These are phyloP conservation scores for Scedosporium minutisporum DNA, from an alignment of 2,329 filamentous ascomycete species.

Conservation along the genomic window DNA sequence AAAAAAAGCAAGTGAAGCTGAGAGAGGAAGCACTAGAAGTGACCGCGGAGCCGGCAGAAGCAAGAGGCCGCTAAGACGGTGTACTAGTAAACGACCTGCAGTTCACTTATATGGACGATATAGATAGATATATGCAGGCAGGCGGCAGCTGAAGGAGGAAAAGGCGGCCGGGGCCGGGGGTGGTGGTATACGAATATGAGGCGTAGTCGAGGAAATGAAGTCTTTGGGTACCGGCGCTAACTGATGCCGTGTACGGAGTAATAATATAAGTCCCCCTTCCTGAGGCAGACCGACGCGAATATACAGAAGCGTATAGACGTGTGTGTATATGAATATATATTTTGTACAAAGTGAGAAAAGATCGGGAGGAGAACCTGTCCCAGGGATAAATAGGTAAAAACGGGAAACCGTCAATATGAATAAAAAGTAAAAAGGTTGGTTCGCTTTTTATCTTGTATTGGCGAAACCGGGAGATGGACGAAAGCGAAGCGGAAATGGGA, in stretches of 20 bases:
- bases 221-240: constrained; percentile 2
- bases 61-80: not conserved
- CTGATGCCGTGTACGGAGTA: not conserved
- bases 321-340: not conserved
- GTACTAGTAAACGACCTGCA: not conserved
- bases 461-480: not conserved
- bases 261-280: not conserved
- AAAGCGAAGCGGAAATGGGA: not conserved
- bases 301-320: not conserved
- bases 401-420: not conserved
- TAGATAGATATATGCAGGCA: not conserved
- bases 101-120: constrained; percentile 2
- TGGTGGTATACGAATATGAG: not conserved
- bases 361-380: not conserved
- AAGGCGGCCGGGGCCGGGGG: not conserved
- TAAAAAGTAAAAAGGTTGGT: not conserved
- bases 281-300: not conserved
- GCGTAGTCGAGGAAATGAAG: not conserved
- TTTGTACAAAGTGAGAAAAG: not conserved
- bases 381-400: not conserved
- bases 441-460: not conserved
- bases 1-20: not conserved
- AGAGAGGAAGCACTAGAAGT: not conserved
- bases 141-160: not conserved
- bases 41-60: not conserved